Evolutionary conservation across 2,329 filamentous ascomycete genomes (phyloP).

Genomic region (Phyllosticta paracitricarpa): DNA sequence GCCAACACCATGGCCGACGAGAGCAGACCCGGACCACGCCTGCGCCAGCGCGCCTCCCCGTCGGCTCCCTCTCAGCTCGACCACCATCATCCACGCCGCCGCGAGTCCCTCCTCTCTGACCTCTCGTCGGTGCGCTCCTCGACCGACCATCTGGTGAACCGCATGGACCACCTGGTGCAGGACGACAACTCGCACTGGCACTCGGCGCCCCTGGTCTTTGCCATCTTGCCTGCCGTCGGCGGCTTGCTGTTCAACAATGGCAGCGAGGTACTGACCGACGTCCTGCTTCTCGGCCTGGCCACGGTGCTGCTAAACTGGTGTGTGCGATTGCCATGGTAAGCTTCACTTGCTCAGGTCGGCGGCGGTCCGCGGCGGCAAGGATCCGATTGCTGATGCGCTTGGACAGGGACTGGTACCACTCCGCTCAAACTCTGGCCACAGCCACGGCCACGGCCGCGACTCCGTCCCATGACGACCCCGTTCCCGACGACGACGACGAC

Average conservation of each 20-base stretch:
- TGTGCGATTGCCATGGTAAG: constrained; percentile 78
- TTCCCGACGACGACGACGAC: constrained; percentile 22
- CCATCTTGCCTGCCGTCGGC: constrained; percentile 74
- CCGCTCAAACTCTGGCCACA: constrained; percentile 28
- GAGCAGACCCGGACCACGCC: not conserved
- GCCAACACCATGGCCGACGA: not conserved
- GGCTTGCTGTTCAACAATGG: constrained; percentile 81
- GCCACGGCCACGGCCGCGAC: not conserved
- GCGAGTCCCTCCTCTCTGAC: constrained; percentile 72
- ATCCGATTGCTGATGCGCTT: not conserved
- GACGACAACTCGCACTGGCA: constrained; percentile 61
- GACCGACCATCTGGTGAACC: constrained; percentile 58
- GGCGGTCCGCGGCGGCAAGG: not conserved
- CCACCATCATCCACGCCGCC: constrained; percentile 37
- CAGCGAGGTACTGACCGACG: constrained; percentile 70
- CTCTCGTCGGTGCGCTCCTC: constrained; percentile 57
- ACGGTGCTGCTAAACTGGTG: constrained; percentile 89
- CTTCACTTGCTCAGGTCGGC: not conserved
- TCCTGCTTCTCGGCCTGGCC: constrained; percentile 69
- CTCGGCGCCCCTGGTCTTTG: constrained; percentile 71
- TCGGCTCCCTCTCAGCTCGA: not conserved
- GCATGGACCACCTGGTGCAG: constrained; percentile 24
- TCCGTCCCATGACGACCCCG: constrained; percentile 12
- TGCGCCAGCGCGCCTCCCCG: constrained; percentile 2
- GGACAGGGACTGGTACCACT: constrained; percentile 43